Evolutionary conservation across 345 rosid genomes (phyloP).

Genomic region (Reutealis trisperma): DNA sequence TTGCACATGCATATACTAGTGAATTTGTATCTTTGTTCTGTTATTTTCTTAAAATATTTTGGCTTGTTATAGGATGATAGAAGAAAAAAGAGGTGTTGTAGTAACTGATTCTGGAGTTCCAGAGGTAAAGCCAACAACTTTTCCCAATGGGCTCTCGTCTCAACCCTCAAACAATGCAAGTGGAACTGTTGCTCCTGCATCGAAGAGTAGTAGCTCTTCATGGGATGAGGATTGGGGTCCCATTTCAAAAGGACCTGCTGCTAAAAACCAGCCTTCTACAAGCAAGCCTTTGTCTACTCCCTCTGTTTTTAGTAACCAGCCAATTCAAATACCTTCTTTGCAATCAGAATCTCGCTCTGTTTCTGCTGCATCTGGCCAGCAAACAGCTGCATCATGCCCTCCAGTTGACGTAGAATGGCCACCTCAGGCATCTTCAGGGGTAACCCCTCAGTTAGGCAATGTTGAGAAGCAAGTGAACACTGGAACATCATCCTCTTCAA

Average conservation of each 20-base stretch:
- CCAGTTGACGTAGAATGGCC: constrained; percentile 93
- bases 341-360: constrained; percentile 39
- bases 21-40: neutral
- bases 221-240: constrained; percentile 98
- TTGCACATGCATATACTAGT: neutral
- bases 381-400: constrained; percentile 55
- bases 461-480: constrained; percentile 42
- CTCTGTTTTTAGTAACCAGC: constrained; percentile 32
- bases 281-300: constrained; percentile 23
- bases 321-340: constrained; percentile 39
- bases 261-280: constrained; percentile 28
- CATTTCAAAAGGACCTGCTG: constrained; percentile 37
- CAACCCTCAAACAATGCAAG: constrained; percentile 48
- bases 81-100: constrained; percentile 80
- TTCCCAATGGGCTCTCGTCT: constrained; percentile 51
- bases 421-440: constrained; percentile 54
- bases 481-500: constrained; percentile 42
- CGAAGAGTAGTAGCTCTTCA: constrained; percentile 46
- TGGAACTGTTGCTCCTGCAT: constrained; percentile 48
- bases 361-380: constrained; percentile 44
- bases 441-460: constrained; percentile 31
- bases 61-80: constrained; percentile 60
- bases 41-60: neutral
- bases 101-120: constrained; percentile 62
- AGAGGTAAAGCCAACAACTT: constrained; percentile 45